Conservation (phyloP, 2,329 filamentous ascomycete species). For the Colletotrichum brevisporum region DNA sequence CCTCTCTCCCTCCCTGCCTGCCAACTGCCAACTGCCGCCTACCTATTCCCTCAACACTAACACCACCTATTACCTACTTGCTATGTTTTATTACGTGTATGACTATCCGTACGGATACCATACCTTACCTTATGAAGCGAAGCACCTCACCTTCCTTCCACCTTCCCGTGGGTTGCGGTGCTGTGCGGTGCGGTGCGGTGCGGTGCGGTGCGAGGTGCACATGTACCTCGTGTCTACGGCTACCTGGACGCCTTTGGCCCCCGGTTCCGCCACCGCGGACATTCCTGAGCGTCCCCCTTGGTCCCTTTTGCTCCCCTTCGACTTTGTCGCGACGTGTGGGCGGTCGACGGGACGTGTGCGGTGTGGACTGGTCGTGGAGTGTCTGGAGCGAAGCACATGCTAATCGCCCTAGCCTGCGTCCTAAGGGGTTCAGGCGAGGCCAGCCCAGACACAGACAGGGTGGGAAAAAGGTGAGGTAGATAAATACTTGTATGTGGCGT, state of each 20-base stretch:
- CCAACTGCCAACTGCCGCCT: no score
- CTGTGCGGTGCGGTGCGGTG: conserved; percentile 4
- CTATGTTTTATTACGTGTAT: no score
- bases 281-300: conserved; percentile 36
- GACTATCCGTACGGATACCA: no score
- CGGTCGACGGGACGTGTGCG: not conserved
- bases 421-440: conserved; percentile 36
- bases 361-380: conserved; percentile 1
- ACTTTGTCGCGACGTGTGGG: conserved; percentile 12
- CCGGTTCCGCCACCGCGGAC: conserved; percentile 31
- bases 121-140: no score
- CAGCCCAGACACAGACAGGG: conserved; percentile 17
- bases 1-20: no score
- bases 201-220: conserved; percentile 20
- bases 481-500: conserved; percentile 40
- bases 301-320: conserved; percentile 23
- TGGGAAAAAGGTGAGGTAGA: conserved; percentile 18
- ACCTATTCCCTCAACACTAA: no score
- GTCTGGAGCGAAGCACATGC: conserved; percentile 25
- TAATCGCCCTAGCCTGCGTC: conserved; percentile 24
- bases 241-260: conserved; percentile 33
- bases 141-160: no score
- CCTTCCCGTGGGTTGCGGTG: no score
- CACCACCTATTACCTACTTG: no score
- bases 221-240: conserved; percentile 34